Base-by-base conservation (phyloP, 2,329 filamentous ascomycete genomes). In the Xylariomycetidae sp. region DNA sequence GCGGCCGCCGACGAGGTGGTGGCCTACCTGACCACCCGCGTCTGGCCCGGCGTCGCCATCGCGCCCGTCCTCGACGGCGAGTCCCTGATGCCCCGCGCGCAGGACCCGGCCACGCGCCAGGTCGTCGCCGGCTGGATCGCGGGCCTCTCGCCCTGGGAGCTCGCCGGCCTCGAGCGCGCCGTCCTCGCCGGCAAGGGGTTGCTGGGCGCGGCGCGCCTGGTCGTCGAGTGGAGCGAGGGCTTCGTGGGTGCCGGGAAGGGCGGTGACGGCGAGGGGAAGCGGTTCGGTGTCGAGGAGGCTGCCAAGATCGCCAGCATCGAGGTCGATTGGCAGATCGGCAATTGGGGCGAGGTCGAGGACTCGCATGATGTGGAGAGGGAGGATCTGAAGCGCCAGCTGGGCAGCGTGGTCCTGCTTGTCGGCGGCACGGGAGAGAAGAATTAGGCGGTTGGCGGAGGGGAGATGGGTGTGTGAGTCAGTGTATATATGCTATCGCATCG, bases 341-440 rank as follows among this genome's bases (percentile, higher is more conserved):
- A 84, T 61, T 96, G 92, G 90, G 92, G 92, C 7, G 89, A 95
- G 67, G 92, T 98, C 1, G 92, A 98, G 59, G 89, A 98, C 61
- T 95, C 89, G 18, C 92, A 98, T 62, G 92, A 98, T 67, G 92
- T 98, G 1, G 84, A 94, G 51, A 85, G 81, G 59, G 90, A 94
- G 60, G 92, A 98, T 60, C 49, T 96, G 45, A 75, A 78, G 54
- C 74, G 90, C 51, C 92, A 96, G 64, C 64, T 96, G 39, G 92
- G 90, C 10, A 93, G 87, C 56, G 85, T 87, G 9, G 72, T 95
- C 12, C 56, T 96, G 52, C 64, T 96, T 31, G 83, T 95, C 8
- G 80, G 76, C 35, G 83, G 83, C 2, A 67, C 60, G 6, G 58
- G 61, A 13, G 35, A 31, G 27, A 26, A 34, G n/a, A n/a, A 31